phyloP scores from a whole-genome alignment of 805 yeast genomes.

The Yamadazyma kitorensis region DNA sequence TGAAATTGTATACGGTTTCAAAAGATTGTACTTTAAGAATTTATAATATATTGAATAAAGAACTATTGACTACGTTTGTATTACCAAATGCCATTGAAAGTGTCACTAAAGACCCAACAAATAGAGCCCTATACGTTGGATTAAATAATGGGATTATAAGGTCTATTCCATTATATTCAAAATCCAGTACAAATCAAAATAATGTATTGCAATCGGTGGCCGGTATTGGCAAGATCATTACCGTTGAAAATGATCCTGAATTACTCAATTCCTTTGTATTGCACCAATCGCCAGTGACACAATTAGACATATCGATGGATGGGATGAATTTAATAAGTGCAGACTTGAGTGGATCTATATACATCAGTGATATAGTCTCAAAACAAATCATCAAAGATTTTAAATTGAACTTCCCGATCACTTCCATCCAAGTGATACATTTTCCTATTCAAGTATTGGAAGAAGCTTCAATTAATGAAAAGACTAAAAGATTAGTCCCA shows the following conservation, averaged over 20 bases:
- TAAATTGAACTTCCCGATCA: slow-evolving; percentile 36
- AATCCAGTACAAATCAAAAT: slow-evolving; percentile 25
- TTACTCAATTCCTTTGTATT: slow-evolving; percentile 51
- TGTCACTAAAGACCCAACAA: slow-evolving; percentile 73
- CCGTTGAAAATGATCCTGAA: slow-evolving; percentile 50
- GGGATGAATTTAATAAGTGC: slow-evolving; percentile 75
- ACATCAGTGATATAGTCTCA: slow-evolving; percentile 65
- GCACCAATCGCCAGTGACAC: slow-evolving; percentile 49
- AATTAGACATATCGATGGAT: slow-evolving; percentile 64
- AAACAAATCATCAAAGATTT: slow-evolving; percentile 65
- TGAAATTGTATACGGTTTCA: slow-evolving; percentile 66
- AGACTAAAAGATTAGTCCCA: slow-evolving; percentile 52
- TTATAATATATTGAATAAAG: slow-evolving; percentile 50
- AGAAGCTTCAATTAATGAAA: slow-evolving; percentile 16
- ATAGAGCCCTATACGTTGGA: slow-evolving; percentile 72
- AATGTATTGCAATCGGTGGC: slow-evolving; percentile 58
- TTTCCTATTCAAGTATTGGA: slow-evolving; percentile 15
- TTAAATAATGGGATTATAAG: slow-evolving; percentile 59
- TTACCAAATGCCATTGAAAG: slow-evolving; percentile 55
- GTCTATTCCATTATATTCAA: slow-evolving; percentile 53
- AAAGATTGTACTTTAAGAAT: slow-evolving; percentile 72
- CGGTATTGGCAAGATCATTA: slow-evolving; percentile 51
- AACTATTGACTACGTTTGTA: slow-evolving; percentile 69
- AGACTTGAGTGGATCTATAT: slow-evolving; percentile 65
- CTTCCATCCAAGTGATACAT: slow-evolving; percentile 23